Percentiles rank a stretch among this genome's conserved stretches.
Evolutionary conservation across 257 asterid species (phyloP).

Genomic region (Nicotiana attenuata): DNA sequence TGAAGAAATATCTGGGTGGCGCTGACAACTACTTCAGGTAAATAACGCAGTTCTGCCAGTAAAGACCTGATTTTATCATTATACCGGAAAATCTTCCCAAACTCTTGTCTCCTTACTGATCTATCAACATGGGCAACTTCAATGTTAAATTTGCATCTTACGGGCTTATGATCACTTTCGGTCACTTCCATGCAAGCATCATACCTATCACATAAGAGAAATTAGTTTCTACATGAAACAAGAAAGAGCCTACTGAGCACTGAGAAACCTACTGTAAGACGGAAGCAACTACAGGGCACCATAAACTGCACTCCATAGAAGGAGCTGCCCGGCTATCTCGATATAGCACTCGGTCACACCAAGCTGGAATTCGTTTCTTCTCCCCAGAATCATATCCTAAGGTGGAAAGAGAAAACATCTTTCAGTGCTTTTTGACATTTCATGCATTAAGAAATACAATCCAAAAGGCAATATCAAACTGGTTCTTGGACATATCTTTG

Average conservation of each 20-base stretch:
- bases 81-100: constrained; percentile 54
- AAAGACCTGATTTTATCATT: constrained; percentile 36
- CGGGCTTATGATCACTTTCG: constrained; percentile 96
- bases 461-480: neutral
- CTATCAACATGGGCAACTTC: constrained; percentile 78
- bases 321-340: constrained; percentile 67
- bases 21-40: constrained; percentile 61
- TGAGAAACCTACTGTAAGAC: constrained; percentile 56
- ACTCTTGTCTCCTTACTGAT: constrained; percentile 72
- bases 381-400: constrained; percentile 98
- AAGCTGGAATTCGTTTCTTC: constrained; percentile 95
- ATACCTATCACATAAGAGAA: constrained; percentile 38
- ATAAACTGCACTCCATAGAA: constrained; percentile 61
- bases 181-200: constrained; percentile 93
- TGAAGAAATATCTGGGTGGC: constrained; percentile 51
- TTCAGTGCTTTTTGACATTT: neutral
- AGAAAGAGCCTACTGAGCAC: neutral
- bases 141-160: constrained; percentile 72
- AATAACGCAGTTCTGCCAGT: constrained; percentile 48
- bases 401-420: neutral
- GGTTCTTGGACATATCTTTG: neutral
- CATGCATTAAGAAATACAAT: neutral
- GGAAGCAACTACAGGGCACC: constrained; percentile 84
- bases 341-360: constrained; percentile 91
- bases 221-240: neutral